Evolutionary conservation across 176 grass and related monocot genomes (phyloP), one percentile per base, ranked within the genome.

Genomic region (Chloris gayana): DNA sequence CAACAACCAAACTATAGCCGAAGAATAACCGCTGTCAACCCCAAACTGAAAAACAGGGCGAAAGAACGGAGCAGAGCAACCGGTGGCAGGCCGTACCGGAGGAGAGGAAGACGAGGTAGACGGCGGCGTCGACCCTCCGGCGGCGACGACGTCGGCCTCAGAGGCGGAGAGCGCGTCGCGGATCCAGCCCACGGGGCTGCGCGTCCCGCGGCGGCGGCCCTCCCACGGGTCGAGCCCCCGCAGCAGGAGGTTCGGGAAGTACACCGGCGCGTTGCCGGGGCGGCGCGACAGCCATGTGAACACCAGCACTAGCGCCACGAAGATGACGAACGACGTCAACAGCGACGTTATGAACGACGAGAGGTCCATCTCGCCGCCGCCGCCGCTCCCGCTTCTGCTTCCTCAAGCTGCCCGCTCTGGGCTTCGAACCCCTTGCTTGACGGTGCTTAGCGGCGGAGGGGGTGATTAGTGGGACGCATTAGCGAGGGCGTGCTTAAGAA

Each of bases 271-370:
- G 78, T 99, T 99, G 6, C 91, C 77, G 0, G 88, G 96, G 37
- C 84, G 88, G 50, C 90, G 84, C 68, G 91, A 89, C 50, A 99
- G 90, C 90, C 88, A 95, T 2, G 88, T 84, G 93, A 95, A 99
- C 17, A 89, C 12, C 19, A 91, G 54, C 64, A 93, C 79, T 42
- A 99, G 81, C 71, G 33, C 90, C 1, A 74, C 30, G 72, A 95
- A 99, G 83, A 99, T 99, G 26, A 93, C 0, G 85, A 93, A 88
- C 18, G 92, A 99, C 42, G 96, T 99, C 33, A 76, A 27, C 35
- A 99, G 72, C 15, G 96, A 99, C 68, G 96, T 99, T 21, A 93
- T 3, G 53, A 99, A 93, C 41, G 96, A 88, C 82, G 75, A 6
- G 64, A 93, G 57, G 77, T 99, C 93, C 96, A 99, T 99, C 68